phyloP scores from a whole-genome alignment of 2,329 filamentous ascomycete species.

The Verticillium isaacii region DNA sequence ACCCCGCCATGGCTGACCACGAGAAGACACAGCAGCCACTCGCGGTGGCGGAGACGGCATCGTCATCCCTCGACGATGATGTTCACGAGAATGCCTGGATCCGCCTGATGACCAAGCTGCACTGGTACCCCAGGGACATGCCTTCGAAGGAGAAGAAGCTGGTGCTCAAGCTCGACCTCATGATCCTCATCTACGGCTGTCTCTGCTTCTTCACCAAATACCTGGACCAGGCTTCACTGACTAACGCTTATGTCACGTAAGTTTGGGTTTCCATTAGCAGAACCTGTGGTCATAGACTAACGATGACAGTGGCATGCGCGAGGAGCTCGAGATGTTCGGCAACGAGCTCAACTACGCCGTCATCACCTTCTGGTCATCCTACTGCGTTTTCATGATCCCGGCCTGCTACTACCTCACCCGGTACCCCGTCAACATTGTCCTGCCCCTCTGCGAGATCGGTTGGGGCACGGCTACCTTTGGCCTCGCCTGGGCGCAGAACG shows the following conservation, averaged over 20 bases:
- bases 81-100: conserved; percentile 18
- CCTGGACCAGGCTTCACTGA: conserved; percentile 29
- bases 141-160: conserved; percentile 25
- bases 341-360: conserved; percentile 27
- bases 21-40: neutral
- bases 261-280: neutral
- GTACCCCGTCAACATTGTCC: conserved; percentile 27
- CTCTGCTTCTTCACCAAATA: conserved; percentile 35
- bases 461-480: conserved; percentile 25
- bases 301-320: conserved; percentile 29
- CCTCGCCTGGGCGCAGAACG: conserved; percentile 23
- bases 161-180: conserved; percentile 30
- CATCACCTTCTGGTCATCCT: conserved; percentile 28
- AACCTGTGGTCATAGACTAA: neutral
- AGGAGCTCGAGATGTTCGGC: conserved; percentile 24
- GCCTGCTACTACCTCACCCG: conserved; percentile 31
- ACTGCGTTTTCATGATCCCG: conserved; percentile 34
- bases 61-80: neutral
- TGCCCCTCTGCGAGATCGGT: conserved; percentile 22
- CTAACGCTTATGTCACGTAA: conserved; percentile 30
- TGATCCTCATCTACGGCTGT: conserved; percentile 31
- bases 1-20: neutral
- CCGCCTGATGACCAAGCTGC: conserved; percentile 18
- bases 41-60: neutral
- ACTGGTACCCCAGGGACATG: conserved; percentile 28